Evolutionary conservation across 2,329 filamentous ascomycete species (phyloP).

Genomic region (Neopestalotiopsis sp.): DNA sequence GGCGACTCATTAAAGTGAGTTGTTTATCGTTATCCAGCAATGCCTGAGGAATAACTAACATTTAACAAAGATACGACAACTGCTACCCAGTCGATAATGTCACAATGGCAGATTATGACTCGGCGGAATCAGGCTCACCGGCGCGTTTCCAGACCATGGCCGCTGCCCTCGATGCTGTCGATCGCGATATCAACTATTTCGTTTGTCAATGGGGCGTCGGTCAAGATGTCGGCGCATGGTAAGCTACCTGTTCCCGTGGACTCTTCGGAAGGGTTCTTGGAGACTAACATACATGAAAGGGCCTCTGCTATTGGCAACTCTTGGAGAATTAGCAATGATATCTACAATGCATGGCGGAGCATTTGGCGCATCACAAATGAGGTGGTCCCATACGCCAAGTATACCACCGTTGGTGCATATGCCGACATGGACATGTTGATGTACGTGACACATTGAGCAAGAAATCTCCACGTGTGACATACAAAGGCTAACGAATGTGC

Average conservation of each 20-base stretch:
- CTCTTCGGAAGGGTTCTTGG: no score
- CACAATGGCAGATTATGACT: slow-evolving; percentile 47
- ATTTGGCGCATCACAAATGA: slow-evolving; percentile 60
- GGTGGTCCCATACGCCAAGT: slow-evolving; percentile 50
- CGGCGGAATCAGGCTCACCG: slow-evolving; percentile 43
- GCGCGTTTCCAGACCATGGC: slow-evolving; percentile 54
- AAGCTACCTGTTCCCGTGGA: neutral
- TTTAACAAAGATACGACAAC: slow-evolving; percentile 48
- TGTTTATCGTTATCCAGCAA: neutral
- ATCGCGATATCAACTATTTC: slow-evolving; percentile 52
- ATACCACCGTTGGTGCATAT: slow-evolving; percentile 52
- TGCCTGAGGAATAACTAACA: neutral
- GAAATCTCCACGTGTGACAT: no score
- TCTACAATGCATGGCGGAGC: slow-evolving; percentile 55
- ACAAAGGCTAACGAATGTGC: slow-evolving; percentile 7
- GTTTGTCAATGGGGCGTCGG: slow-evolving; percentile 61
- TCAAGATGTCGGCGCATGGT: slow-evolving; percentile 51
- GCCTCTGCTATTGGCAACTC: slow-evolving; percentile 51
- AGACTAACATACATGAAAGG: slow-evolving; percentile 26
- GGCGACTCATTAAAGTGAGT: slow-evolving; percentile 59
- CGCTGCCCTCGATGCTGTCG: slow-evolving; percentile 41
- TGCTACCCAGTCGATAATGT: slow-evolving; percentile 51
- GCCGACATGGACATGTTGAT: slow-evolving; percentile 60
- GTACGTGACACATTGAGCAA: slow-evolving; percentile 31
- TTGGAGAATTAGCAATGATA: slow-evolving; percentile 60